Evolutionary conservation across 371 early-diverging fungal species (phyloP).

Genomic region (Phascolomyces articulosus): DNA sequence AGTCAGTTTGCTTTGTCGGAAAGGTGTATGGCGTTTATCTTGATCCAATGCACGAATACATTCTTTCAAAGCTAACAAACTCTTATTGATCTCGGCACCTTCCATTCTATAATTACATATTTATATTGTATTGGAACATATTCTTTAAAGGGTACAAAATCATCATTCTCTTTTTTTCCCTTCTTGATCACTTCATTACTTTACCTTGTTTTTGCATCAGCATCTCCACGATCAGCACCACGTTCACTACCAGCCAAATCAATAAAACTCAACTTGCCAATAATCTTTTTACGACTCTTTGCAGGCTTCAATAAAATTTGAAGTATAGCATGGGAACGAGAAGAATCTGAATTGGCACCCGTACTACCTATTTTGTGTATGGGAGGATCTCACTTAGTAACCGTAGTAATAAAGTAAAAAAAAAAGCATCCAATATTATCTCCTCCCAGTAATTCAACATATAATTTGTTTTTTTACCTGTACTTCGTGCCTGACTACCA

Average conservation of each 20-base stretch:
- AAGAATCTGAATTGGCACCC: constrained; percentile 95
- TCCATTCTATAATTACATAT: constrained; percentile 73
- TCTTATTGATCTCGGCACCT: constrained; percentile 98
- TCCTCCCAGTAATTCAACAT: too few relatives aligned
- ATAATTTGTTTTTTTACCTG: constrained; percentile 57
- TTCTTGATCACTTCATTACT: not conserved
- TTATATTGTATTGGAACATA: too few relatives aligned
- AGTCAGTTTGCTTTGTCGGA: constrained; percentile 97
- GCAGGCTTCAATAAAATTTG: constrained; percentile 84
- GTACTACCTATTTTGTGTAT: constrained; percentile 90
- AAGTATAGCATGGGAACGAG: constrained; percentile 96
- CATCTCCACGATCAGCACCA: constrained; percentile 94
- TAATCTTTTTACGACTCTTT: constrained; percentile 59
- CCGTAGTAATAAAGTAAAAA: too few relatives aligned
- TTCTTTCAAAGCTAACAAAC: constrained; percentile 95
- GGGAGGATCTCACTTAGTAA: too few relatives aligned
- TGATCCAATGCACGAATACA: constrained; percentile 97
- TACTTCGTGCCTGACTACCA: constrained; percentile 86
- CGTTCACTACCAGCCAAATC: constrained; percentile 98
- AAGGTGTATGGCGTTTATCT: constrained; percentile 93
- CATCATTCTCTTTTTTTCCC: not conserved
- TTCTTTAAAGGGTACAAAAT: not conserved
- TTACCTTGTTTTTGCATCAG: constrained; percentile 82
- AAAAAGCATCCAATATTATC: too few relatives aligned
- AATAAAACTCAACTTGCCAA: constrained; percentile 88